Percentiles rank a stretch among this genome's conserved stretches.
Evolutionary conservation across 805 yeast species (phyloP).

Genomic region (Candida verbasci): DNA sequence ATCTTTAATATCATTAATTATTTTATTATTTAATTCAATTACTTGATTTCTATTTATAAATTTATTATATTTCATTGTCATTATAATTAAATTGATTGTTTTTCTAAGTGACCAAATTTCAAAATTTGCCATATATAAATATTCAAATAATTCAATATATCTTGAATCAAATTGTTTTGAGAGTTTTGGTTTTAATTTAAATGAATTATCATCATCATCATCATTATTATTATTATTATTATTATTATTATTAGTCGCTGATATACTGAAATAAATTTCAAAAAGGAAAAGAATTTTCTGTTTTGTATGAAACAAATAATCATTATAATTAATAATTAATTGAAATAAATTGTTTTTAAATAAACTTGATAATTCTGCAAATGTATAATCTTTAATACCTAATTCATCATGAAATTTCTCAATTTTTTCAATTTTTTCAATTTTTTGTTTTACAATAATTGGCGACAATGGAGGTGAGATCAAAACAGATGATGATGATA

Average conservation of each 20-base stretch:
- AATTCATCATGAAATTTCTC: slow-evolving; percentile 4
- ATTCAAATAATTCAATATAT: slow-evolving; percentile 4
- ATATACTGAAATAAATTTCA: slow-evolving; percentile 1
- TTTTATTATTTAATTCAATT: slow-evolving; percentile 3
- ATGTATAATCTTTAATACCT: slow-evolving; percentile 3
- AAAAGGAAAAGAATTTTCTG: slow-evolving; percentile 2
- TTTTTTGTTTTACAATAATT: too few species aligned
- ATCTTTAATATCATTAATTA: slow-evolving; percentile 5
- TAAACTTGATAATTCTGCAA: slow-evolving; percentile 2
- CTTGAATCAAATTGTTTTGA: not conserved
- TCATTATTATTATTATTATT: not conserved
- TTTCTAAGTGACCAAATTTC: slow-evolving; percentile 8
- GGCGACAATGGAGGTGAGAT: too few species aligned
- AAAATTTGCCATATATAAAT: slow-evolving; percentile 1
- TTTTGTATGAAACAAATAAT: slow-evolving; percentile 1
- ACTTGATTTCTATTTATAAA: slow-evolving; percentile 5
- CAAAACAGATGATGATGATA: too few species aligned
- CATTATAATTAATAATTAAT: slow-evolving; percentile 1
- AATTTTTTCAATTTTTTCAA: not conserved
- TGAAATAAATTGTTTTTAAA: slow-evolving; percentile 4
- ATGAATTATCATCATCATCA: not conserved
- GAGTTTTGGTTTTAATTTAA: slow-evolving; percentile 2
- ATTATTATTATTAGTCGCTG: not conserved
- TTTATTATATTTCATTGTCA: slow-evolving; percentile 4
- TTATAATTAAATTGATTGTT: slow-evolving; percentile 5